Percentiles rank a stretch among this genome's conserved stretches.
phyloP scores from a whole-genome alignment of 768 basidiomycete genomes.

The Pluteus cervinus region DNA sequence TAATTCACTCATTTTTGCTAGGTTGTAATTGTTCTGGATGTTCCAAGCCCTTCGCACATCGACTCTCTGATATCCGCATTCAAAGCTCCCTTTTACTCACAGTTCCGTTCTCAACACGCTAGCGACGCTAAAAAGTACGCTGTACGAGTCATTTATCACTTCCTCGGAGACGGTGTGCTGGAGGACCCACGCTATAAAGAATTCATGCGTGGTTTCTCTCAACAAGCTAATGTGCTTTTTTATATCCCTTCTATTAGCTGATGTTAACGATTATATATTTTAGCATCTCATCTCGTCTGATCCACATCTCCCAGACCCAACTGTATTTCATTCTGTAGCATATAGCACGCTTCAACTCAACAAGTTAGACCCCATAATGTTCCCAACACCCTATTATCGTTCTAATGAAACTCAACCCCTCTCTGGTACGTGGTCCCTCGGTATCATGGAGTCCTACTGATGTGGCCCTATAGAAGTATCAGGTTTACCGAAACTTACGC shows the following conservation, averaged over 20 bases:
- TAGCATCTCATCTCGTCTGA: constrained; percentile 77
- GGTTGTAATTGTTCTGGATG: constrained; percentile 66
- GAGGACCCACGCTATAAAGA: constrained; percentile 61
- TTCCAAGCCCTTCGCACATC: constrained; percentile 57
- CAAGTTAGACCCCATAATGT: constrained; percentile 66
- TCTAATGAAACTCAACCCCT: constrained; percentile 34
- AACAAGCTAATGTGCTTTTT: constrained; percentile 46
- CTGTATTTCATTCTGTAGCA: constrained; percentile 72
- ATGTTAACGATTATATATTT: constrained; percentile 4
- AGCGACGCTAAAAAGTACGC: constrained; percentile 34
- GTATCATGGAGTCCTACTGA: not conserved
- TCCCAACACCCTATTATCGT: constrained; percentile 55
- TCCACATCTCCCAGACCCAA: constrained; percentile 51
- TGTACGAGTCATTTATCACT: constrained; percentile 59
- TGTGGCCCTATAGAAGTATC: constrained; percentile 24
- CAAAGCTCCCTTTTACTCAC: constrained; percentile 38
- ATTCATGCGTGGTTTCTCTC: constrained; percentile 68
- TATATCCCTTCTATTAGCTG: not conserved
- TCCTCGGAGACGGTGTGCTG: constrained; percentile 65
- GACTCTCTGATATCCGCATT: constrained; percentile 44
- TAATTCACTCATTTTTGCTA: constrained; percentile 16
- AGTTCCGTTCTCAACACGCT: constrained; percentile 37
- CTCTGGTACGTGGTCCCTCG: constrained; percentile 20
- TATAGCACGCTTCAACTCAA: constrained; percentile 68
- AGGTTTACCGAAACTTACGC: constrained; percentile 41